A percentile compares a stretch with the other conserved stretches of the same genome.
These are phyloP conservation scores for Cystobasidium ongulense DNA, from an alignment of 768 basidiomycete genomes.

Conservation along the genomic window DNA sequence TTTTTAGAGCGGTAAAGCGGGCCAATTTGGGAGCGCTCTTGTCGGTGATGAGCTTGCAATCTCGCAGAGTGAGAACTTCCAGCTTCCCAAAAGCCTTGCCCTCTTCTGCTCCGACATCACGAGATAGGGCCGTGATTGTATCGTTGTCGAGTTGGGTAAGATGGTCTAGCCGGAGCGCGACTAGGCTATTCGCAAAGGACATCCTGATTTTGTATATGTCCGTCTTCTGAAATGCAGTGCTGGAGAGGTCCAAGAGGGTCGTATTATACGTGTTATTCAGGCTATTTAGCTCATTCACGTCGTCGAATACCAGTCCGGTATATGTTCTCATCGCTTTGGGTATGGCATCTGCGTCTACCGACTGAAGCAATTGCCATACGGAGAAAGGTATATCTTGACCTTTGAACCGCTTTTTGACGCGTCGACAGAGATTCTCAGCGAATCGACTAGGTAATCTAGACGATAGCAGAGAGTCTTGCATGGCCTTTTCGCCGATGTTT, in stretches of 20 bases:
- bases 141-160: background rate
- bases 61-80: conserved; percentile 10
- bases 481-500: background rate
- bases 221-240: conserved; percentile 3
- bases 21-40: background rate
- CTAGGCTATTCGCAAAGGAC: background rate
- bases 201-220: conserved; percentile 19
- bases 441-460: background rate
- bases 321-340: background rate
- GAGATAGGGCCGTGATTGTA: background rate
- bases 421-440: background rate
- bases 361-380: conserved; percentile 11
- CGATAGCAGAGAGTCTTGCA: background rate
- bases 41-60: conserved; percentile 12
- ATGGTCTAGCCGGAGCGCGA: conserved; percentile 9
- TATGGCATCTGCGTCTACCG: background rate
- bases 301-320: conserved; percentile 16
- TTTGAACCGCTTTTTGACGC: background rate
- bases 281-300: background rate
- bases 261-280: background rate
- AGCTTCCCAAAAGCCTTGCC: conserved; percentile 2
- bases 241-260: conserved; percentile 14
- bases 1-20: background rate
- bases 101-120: conserved; percentile 7
- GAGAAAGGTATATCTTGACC: conserved; percentile 5